Evolutionary conservation across 23 red algal genomes (phyloP).

Genomic region (Agarophyton chilense): DNA sequence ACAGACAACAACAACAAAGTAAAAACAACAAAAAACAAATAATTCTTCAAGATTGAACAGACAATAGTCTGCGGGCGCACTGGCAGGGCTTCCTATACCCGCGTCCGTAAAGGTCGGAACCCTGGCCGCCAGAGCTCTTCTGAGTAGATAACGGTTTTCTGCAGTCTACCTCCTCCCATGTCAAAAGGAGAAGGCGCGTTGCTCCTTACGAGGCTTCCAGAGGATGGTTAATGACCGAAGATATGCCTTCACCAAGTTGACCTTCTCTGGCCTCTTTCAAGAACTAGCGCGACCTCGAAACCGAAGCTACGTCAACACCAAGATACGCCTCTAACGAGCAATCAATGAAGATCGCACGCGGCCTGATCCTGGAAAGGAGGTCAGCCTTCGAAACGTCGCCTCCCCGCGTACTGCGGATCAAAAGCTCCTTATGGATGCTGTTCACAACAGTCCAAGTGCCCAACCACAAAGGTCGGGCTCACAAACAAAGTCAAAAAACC

Average conservation of each 20-base stretch:
- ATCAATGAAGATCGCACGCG: neutral
- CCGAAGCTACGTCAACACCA: neutral
- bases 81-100: neutral
- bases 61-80: neutral
- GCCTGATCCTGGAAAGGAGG: conserved; percentile 16
- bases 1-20: neutral
- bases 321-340: neutral
- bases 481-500: neutral
- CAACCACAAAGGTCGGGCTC: neutral
- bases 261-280: conserved; percentile 7
- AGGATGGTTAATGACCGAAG: conserved; percentile 33
- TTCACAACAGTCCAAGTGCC: neutral
- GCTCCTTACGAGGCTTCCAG: conserved; percentile 35
- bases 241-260: conserved; percentile 19
- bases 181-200: conserved; percentile 1
- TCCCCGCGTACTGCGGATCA: conserved; percentile 7
- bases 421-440: neutral
- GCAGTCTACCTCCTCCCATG: conserved; percentile 20
- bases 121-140: conserved; percentile 10
- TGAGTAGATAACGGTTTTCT: conserved; percentile 26
- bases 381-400: conserved; percentile 12
- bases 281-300: conserved; percentile 17
- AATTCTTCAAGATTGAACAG: too few relatives aligned
- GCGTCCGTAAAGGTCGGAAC: conserved; percentile 4
- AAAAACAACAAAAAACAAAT: neutral